Evolutionary conservation across 1,139 yeast genomes (phyloP).

Genomic region (Yamadazyma spencermartinsiae): DNA sequence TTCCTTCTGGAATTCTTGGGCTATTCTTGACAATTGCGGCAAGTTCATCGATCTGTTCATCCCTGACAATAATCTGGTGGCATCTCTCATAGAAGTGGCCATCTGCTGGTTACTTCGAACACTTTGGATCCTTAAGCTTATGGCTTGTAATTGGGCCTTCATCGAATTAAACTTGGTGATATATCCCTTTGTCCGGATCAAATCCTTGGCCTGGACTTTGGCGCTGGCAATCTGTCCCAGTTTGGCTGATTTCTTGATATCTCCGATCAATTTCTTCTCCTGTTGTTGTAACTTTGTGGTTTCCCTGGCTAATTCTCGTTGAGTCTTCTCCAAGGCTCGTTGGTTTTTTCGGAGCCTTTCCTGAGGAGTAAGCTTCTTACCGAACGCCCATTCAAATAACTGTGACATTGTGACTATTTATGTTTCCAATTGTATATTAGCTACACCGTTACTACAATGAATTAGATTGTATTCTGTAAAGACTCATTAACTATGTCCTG

Average conservation of each 20-base stretch:
- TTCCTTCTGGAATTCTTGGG: conserved; percentile 93
- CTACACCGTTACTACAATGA: too few species aligned
- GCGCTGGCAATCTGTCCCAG: conserved; percentile 87
- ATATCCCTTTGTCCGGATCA: conserved; percentile 81
- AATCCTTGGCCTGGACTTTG: conserved; percentile 92
- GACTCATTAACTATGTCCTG: too few species aligned
- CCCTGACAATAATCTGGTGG: conserved; percentile 80
- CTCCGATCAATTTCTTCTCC: conserved; percentile 82
- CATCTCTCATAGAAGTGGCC: conserved; percentile 94
- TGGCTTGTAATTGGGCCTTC: conserved; percentile 95
- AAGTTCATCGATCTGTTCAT: conserved; percentile 90
- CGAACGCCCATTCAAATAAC: conserved; percentile 92
- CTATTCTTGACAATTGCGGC: conserved; percentile 84
- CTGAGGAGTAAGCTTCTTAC: conserved; percentile 90
- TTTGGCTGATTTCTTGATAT: conserved; percentile 89
- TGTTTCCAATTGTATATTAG: too few species aligned
- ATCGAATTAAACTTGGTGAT: conserved; percentile 87
- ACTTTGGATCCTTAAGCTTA: conserved; percentile 82
- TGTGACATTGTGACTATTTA: too few species aligned
- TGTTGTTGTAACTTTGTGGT: conserved; percentile 82
- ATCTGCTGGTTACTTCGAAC: conserved; percentile 93
- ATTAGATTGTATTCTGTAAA: too few species aligned
- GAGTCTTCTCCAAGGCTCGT: conserved; percentile 90
- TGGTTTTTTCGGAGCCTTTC: conserved; percentile 94
- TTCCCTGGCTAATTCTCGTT: conserved; percentile 88